phyloP scores from a whole-genome alignment of 768 basidiomycete species.

The Russula compacta region DNA sequence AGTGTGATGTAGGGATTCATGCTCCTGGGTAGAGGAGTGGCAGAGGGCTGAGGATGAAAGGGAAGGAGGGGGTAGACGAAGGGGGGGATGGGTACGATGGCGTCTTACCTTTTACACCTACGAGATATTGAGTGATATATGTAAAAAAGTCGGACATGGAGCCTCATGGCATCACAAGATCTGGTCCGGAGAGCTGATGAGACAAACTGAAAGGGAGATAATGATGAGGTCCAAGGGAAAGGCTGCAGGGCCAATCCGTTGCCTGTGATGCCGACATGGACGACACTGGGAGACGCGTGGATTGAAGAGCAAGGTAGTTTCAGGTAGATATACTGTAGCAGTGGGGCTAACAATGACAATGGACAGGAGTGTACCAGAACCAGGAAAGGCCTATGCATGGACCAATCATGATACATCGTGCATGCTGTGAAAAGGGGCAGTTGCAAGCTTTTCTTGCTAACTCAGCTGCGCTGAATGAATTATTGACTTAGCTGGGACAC shows the following conservation, averaged over 20 bases:
- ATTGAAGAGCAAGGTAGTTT: background rate
- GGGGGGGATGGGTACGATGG: background rate
- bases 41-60: background rate
- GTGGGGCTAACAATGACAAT: background rate
- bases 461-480: background rate
- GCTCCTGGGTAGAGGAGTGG: background rate
- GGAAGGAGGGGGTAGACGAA: background rate
- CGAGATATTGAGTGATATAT: background rate
- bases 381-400: background rate
- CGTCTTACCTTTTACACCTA: background rate
- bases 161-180: background rate
- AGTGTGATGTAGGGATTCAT: background rate
- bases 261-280: background rate
- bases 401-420: background rate
- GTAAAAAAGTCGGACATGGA: constrained; percentile 10
- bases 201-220: background rate
- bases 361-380: background rate
- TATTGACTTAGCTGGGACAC: background rate
- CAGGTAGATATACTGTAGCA: background rate
- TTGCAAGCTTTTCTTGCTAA: background rate
- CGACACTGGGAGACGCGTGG: background rate
- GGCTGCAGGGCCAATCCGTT: background rate
- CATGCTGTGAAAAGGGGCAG: background rate
- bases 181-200: background rate
- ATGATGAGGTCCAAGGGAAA: background rate